Base-by-base conservation (phyloP, 169 alveolate species). In the Eimeria maxima region DNA sequence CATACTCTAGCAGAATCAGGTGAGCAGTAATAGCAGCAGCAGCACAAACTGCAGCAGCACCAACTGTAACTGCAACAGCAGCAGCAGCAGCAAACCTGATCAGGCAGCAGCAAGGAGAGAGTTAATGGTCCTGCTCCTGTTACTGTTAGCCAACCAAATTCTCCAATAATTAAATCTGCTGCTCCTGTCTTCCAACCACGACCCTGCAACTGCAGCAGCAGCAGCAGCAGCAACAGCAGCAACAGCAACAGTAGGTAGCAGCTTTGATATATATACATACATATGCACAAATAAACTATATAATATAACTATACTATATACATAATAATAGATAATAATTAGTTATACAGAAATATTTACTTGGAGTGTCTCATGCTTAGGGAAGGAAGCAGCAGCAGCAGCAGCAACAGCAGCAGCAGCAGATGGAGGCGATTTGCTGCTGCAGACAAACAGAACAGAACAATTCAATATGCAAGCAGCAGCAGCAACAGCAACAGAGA, bases 201-300 rank as follows among this genome's bases (percentile, higher is more conserved):
- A 20, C 90, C 90, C 71, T 81, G 11, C 90, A 81, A 45, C 73
- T 53, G 90, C 90, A 53, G n/a, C 45, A 50, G 90, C 90, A 81
- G 90, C 90, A 81, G 90, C 65, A 29, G 87, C 87, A 76, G 60
- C 87, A 42, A 63, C 87, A 42, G 87, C 87, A 42, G 87, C 29
- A 44, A 42, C 4, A 45, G 29, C 11, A 42, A 53, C 53, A 74
- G 50, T 53, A 4, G 84, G 8, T 65, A 65, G 18, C n/a, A n/a
- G n/a, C n/a, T n/a, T n/a, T n/a, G n/a, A n/a, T n/a, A n/a, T n/a
- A n/a, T n/a, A n/a, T n/a, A n/a, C n/a, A n/a, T n/a, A n/a, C n/a
- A n/a, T n/a, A n/a, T n/a, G n/a, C n/a, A n/a, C n/a, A n/a, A n/a
- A n/a, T n/a, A n/a, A n/a, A n/a, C n/a, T n/a, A n/a, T n/a, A n/a